Evolutionary conservation across 768 basidiomycete species (phyloP).

Genomic region (Serendipita sp.): DNA sequence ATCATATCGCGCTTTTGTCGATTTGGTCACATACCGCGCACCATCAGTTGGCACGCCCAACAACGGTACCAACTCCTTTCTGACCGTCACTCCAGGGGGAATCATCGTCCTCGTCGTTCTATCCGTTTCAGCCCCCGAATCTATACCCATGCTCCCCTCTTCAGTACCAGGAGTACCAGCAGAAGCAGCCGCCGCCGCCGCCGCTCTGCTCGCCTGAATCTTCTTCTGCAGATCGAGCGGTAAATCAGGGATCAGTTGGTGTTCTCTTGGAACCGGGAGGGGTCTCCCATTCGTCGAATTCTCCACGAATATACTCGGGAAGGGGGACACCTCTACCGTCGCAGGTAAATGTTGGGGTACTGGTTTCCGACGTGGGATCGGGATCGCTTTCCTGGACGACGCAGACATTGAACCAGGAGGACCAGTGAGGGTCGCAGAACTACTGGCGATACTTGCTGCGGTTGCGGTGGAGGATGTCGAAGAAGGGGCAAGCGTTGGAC

Average conservation of each 20-base stretch:
- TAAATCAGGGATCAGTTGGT: too few species aligned
- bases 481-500: not conserved
- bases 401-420: not conserved
- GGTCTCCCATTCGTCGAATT: not conserved
- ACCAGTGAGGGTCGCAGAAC: not conserved
- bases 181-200: not conserved
- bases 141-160: not conserved
- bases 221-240: not conserved
- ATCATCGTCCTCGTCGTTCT: not conserved
- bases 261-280: not conserved
- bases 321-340: constrained; percentile 1
- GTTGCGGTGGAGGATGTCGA: not conserved
- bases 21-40: not conserved
- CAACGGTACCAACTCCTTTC: not conserved
- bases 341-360: constrained; percentile 5
- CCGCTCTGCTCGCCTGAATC: not conserved
- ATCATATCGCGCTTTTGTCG: not conserved
- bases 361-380: not conserved
- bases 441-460: not conserved
- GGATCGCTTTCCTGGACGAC: not conserved
- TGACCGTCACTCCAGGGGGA: not conserved
- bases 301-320: not conserved
- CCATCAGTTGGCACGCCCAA: not conserved
- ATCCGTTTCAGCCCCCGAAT: not conserved
- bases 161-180: not conserved